Base-by-base conservation (phyloP, 163 green algal species). In the Chloromonas sp. region DNA sequence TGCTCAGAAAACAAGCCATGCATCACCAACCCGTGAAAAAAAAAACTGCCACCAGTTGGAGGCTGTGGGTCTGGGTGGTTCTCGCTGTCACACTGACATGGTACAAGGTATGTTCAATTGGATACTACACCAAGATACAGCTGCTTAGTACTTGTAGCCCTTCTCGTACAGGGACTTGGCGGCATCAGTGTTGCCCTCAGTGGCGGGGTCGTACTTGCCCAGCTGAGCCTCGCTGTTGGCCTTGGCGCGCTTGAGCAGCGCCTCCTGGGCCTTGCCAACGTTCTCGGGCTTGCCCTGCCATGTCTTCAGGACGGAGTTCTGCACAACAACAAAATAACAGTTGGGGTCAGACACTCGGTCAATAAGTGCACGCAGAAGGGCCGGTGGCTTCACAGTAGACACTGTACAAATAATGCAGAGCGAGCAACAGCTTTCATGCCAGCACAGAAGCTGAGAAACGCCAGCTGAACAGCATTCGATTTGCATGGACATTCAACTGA, bases 151-250 rank as follows among this genome's bases (percentile, higher is more conserved):
- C 82, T 90, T 93, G 94, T 98, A 99, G 85, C 94, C 95, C 93
- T 98, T 98, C 94, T 98, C 92, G 92, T 97, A 99, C 91, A 97
- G 97, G 93, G 94, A 92, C 92, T 98, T 85, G 87, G 87, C 94
- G 59, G 95, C 95, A 62, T 95, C 94, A 70, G 93, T 91, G 81
- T 91, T 92, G 84, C 78, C 78, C 89, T 98, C 97, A 71, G 90
- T 90, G 70, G 85, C 86, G 70, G 93, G 89, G 88, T 94, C 92
- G 92, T 98, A 99, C 94, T 99, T 96, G 92, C 97, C 97, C 66
- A 97, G 91, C 94, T 99, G 97, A 2, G 97, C 97, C 70, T 94
- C 86, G 74, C 91, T 97, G 97, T 99, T 99, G 90, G 96, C 96
- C 89, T 95, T 94, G 82, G 97, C 96, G 86, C 97, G 96, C 89